A percentile compares a stretch with the other conserved stretches of the same genome.
Conservation (phyloP, 2,329 filamentous ascomycete genomes). For the Colletotrichum sp. region DNA sequence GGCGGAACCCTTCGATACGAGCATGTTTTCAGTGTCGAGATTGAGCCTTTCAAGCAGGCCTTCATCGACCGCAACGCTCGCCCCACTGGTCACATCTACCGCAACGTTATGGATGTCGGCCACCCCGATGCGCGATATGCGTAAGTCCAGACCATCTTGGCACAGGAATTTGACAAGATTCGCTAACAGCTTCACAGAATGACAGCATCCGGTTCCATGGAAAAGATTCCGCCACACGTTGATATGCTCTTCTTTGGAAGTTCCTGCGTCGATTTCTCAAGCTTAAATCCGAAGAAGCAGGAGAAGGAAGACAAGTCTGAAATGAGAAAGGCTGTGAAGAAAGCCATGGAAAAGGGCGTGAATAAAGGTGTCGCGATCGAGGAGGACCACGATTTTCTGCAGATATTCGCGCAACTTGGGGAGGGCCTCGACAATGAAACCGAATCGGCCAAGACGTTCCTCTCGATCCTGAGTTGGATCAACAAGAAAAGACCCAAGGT, state of each 20-base stretch:
- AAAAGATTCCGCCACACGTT: conserved; percentile 58
- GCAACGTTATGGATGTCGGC: conserved; percentile 63
- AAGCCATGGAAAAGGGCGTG: conserved; percentile 41
- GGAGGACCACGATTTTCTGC: neutral
- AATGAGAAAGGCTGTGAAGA: conserved; percentile 57
- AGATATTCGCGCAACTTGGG: conserved; percentile 42
- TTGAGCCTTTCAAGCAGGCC: conserved; percentile 67
- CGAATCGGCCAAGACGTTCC: conserved; percentile 71
- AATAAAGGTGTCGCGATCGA: neutral
- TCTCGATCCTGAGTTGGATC: conserved; percentile 63
- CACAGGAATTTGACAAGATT: neutral
- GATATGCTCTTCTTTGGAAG: conserved; percentile 76
- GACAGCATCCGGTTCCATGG: conserved; percentile 69
- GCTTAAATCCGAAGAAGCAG: conserved; percentile 57
- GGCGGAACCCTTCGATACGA: conserved; percentile 45
- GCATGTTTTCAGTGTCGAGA: conserved; percentile 69
- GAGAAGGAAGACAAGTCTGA: conserved; percentile 52
- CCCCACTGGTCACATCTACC: conserved; percentile 54
- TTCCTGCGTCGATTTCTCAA: conserved; percentile 78
- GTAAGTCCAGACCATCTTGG: conserved; percentile 40
- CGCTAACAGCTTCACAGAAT: conserved; percentile 45
- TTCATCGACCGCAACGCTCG: conserved; percentile 67
- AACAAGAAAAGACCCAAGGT: conserved; percentile 61
- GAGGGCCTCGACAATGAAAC: conserved; percentile 64
- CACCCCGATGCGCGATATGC: conserved; percentile 38